These are phyloP conservation scores for Penicillium ucsense DNA, from an alignment of 495 filamentous ascomycete genomes.

Conservation along the genomic window DNA sequence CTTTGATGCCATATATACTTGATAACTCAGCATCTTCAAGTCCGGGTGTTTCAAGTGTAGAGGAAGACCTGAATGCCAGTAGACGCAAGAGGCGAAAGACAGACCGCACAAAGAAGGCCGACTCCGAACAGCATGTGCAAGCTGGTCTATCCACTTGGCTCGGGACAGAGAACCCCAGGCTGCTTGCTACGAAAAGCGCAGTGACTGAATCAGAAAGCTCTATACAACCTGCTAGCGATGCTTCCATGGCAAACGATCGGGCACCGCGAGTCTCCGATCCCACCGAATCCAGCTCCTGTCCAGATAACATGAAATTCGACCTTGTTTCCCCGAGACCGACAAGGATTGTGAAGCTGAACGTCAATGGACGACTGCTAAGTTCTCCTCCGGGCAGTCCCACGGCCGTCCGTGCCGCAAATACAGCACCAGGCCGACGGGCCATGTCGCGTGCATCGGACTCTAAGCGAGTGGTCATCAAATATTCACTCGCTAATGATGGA, in stretches of 20 bases:
- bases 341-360: slow-evolving; percentile 44
- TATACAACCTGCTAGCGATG: too few species aligned
- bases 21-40: not conserved
- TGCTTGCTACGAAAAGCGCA: not conserved
- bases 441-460: slow-evolving; percentile 10
- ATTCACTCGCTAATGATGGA: slow-evolving; percentile 18
- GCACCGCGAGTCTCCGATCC: too few species aligned
- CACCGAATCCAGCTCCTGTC: too few species aligned
- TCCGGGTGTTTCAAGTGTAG: slow-evolving; percentile 3
- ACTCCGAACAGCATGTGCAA: slow-evolving; percentile 1
- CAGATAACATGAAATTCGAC: too few species aligned
- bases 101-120: slow-evolving; percentile 20
- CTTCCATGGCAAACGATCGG: too few species aligned
- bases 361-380: slow-evolving; percentile 47
- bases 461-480: slow-evolving; percentile 38
- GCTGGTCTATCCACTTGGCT: slow-evolving; percentile 15
- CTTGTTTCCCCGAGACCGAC: slow-evolving; percentile 8
- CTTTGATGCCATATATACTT: not conserved
- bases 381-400: slow-evolving; percentile 31
- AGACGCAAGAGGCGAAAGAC: slow-evolving; percentile 45
- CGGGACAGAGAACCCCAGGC: not conserved
- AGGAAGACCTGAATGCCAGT: slow-evolving; percentile 33
- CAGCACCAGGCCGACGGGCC: slow-evolving; percentile 13
- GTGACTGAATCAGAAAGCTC: not conserved
- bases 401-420: slow-evolving; percentile 17